phyloP scores from a whole-genome alignment of 176 grass and related monocot genomes.

The Avena insularis region DNA sequence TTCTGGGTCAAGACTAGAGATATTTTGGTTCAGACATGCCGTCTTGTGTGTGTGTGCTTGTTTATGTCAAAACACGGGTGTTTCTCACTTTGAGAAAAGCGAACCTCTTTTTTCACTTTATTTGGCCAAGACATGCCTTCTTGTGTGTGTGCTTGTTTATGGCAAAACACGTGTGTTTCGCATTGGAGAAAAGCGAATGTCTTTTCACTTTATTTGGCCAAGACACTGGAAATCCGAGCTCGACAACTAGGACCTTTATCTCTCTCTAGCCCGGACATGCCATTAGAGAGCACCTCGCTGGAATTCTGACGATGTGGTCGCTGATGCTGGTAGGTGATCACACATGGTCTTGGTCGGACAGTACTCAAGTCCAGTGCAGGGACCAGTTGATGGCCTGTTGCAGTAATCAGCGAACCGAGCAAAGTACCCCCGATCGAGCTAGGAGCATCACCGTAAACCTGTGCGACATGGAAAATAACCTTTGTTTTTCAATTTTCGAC shows the following conservation, averaged over 20 bases:
- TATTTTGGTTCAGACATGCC: too few species aligned
- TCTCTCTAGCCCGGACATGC: background rate
- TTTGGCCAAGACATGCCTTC: background rate
- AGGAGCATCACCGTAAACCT: constrained; percentile 6
- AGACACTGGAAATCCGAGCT: background rate
- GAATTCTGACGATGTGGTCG: constrained; percentile 33
- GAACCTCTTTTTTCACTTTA: too few species aligned
- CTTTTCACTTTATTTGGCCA: background rate
- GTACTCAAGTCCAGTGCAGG: background rate
- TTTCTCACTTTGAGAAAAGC: too few species aligned
- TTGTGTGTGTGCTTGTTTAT: background rate
- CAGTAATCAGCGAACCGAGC: background rate
- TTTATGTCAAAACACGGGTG: too few species aligned
- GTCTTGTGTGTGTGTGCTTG: too few species aligned
- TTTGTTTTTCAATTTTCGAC: too few species aligned
- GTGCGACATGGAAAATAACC: too few species aligned
- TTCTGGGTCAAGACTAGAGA: background rate
- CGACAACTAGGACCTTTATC: background rate
- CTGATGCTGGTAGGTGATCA: background rate
- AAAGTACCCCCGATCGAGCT: constrained; percentile 19
- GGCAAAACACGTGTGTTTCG: background rate
- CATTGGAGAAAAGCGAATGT: background rate
- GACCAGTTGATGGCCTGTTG: background rate
- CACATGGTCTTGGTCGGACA: too few species aligned
- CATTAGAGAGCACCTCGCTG: constrained; percentile 30